These are phyloP conservation scores for Gynochthodes officinalis DNA, from an alignment of 257 asterid species.

Conservation along the genomic window DNA sequence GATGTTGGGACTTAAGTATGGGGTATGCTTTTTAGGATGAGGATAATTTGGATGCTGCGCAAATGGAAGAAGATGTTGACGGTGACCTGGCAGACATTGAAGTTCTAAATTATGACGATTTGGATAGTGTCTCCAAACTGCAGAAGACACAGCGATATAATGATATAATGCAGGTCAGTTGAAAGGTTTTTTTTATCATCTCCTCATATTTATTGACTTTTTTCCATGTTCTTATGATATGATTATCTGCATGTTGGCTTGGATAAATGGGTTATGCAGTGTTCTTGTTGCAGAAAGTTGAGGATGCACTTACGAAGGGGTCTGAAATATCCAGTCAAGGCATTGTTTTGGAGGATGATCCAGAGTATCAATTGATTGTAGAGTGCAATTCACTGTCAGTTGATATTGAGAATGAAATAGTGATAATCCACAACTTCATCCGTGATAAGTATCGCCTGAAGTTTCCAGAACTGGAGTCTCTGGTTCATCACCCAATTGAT, in stretches of 20 bases:
- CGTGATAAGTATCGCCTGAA: slow-evolving; percentile 93
- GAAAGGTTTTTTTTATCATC: neutral
- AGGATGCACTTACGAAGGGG: slow-evolving; percentile 70
- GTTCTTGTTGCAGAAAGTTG: slow-evolving; percentile 71
- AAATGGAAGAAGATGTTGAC: slow-evolving; percentile 86
- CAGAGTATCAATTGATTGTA: slow-evolving; percentile 90
- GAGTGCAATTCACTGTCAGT: slow-evolving; percentile 87
- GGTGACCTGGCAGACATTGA: slow-evolving; percentile 94
- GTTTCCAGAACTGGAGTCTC: slow-evolving; percentile 93
- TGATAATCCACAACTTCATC: slow-evolving; percentile 85
- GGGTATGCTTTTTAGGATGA: slow-evolving; percentile 47
- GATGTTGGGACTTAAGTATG: neutral
- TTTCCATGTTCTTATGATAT: neutral
- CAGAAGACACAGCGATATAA: slow-evolving; percentile 71
- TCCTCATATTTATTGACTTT: neutral
- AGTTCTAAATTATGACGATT: slow-evolving; percentile 85
- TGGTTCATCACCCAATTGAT: slow-evolving; percentile 95
- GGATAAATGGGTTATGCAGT: slow-evolving; percentile 10
- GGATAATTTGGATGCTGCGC: slow-evolving; percentile 51
- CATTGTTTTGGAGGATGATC: slow-evolving; percentile 82
- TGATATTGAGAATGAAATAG: slow-evolving; percentile 93
- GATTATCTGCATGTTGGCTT: neutral
- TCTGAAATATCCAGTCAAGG: slow-evolving; percentile 51
- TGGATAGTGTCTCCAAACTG: slow-evolving; percentile 86
- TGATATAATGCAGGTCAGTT: slow-evolving; percentile 73